Base-by-base conservation (phyloP, 163 green algal species). In the Scenedesmus sp. region DNA sequence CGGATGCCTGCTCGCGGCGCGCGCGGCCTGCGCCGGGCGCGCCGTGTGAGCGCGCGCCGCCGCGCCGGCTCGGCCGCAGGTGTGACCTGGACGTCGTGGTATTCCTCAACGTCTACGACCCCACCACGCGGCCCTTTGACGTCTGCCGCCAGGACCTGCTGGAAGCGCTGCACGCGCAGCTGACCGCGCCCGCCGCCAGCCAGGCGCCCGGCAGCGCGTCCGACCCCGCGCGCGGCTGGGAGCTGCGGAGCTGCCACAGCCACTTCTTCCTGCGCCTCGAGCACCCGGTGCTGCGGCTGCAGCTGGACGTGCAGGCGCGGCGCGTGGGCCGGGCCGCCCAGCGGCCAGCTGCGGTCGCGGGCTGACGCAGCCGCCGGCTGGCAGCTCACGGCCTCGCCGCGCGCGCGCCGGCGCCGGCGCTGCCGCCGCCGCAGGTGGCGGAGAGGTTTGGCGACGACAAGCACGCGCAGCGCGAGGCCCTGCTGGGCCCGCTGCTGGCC, bases 41-140 rank as follows among this genome's bases (percentile, higher is more conserved):
- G n/a, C n/a, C n/a, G n/a, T n/a, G n/a, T n/a, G n/a, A n/a, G n/a
- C n/a, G n/a, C n/a, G n/a, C n/a, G n/a, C n/a, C n/a, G n/a, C n/a
- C n/a, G n/a, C n/a, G n/a, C n/a, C n/a, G n/a, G n/a, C n/a, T n/a
- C n/a, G n/a, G n/a, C n/a, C n/a, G 45, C 66, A 75, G 66, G 36
- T 28, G 31, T 54, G 66, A 75, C 48, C 48, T 75, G n/a, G 66
- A 75, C 24, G 48, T 75, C 1, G 29, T 75, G 28, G 31, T 75
- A 2, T 53, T 64, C 50, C 48, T 75, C 18, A 75, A 22, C 14
- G 48, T 29, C 18, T 9, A 64, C 66, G 24, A 18, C 24, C 31
- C n/a, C 20, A 13, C 48, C 36, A n/a, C n/a, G n/a, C n/a, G n/a
- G n/a, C 18, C 11, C 47, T 63, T 63, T 50, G 28, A 48, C 57